Conservation (phyloP, 208 protist genomes). For the Angomonas deanei region DNA sequence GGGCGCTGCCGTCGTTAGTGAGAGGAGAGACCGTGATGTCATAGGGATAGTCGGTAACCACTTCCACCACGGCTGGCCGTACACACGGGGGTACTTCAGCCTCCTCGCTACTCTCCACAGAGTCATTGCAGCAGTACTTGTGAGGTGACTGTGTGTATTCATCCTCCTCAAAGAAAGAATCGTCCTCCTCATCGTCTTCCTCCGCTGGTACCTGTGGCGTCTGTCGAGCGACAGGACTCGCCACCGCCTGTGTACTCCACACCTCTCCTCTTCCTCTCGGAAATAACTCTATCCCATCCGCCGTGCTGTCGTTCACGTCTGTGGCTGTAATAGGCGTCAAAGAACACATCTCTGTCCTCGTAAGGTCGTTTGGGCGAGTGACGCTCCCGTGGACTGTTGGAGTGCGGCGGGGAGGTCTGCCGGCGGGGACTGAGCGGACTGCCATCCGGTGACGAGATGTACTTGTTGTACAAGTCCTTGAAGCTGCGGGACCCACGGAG, state of each 20-base stretch:
- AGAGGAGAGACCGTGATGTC: conserved; percentile 19
- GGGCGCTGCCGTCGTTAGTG: neutral
- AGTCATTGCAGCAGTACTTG: neutral
- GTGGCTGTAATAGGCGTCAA: neutral
- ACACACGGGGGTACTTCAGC: neutral
- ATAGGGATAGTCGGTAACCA: neutral
- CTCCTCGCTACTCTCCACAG: neutral
- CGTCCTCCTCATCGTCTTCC: neutral
- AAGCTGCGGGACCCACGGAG: neutral
- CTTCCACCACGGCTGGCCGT: neutral
- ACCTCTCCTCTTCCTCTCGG: neutral
- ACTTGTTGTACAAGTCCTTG: neutral
- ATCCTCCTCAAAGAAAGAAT: neutral
- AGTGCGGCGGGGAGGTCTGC: neutral
- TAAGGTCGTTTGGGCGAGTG: neutral
- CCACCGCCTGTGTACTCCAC: conserved; percentile 1
- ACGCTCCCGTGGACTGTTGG: neutral
- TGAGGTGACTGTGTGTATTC: neutral
- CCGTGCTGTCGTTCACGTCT: neutral
- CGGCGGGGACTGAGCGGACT: neutral
- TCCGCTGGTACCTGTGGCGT: neutral
- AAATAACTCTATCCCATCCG: neutral
- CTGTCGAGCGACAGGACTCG: neutral
- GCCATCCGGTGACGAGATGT: neutral
- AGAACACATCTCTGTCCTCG: neutral